These are phyloP conservation scores for Colletotrichum sp. DNA, from an alignment of 2,329 filamentous ascomycete genomes.

Conservation along the genomic window DNA sequence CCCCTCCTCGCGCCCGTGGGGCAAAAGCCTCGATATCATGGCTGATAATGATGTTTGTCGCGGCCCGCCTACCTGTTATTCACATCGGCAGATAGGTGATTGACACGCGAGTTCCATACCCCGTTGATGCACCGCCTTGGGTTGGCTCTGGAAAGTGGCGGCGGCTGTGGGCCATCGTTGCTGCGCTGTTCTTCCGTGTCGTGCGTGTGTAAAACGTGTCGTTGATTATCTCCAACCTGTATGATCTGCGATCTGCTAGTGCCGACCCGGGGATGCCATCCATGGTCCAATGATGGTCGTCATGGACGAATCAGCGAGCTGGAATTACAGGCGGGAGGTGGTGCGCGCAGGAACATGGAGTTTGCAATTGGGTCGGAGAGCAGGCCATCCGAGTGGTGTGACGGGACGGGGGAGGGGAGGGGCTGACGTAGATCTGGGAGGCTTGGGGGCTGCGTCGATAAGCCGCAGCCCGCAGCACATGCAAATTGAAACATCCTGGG, in stretches of 20 bases:
- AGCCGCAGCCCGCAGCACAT: not conserved
- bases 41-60: not conserved
- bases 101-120: not conserved
- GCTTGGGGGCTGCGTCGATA: not conserved
- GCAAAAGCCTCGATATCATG: not conserved
- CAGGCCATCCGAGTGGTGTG: constrained; percentile 8
- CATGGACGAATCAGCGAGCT: constrained; percentile 12
- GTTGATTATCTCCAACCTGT: not conserved
- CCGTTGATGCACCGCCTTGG: not conserved
- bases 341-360: constrained; percentile 2
- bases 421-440: constrained; percentile 8
- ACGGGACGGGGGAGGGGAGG: not conserved
- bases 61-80: not conserved
- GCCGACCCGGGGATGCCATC: not conserved
- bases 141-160: not conserved
- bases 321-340: not conserved
- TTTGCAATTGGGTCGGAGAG: not conserved
- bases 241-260: constrained; percentile 5
- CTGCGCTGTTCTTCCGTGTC: not conserved
- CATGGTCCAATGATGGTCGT: not conserved
- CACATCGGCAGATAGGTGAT: not conserved
- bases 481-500: constrained; percentile 1
- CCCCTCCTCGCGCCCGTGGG: not conserved
- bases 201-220: not conserved
- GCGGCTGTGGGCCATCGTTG: not conserved